Percentiles rank a stretch among this genome's conserved stretches.
phyloP scores from a whole-genome alignment of 2,329 filamentous ascomycete species.

The Ambrosiella beaveri region DNA sequence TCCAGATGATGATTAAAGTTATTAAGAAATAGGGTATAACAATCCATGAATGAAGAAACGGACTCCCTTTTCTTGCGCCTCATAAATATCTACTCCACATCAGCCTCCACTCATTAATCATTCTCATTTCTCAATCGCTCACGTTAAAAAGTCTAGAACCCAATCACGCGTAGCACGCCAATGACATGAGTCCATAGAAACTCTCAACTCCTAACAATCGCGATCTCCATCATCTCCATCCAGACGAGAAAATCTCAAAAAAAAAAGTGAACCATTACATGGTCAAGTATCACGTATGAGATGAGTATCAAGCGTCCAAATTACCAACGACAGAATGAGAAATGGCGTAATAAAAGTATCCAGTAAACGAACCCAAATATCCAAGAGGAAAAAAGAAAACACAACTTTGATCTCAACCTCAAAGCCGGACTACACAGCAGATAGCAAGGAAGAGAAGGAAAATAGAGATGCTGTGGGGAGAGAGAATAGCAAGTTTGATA shows the following conservation, averaged over 20 bases:
- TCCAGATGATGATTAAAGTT: background rate
- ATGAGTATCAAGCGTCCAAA: background rate
- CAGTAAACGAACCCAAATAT: background rate
- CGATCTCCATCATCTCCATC: background rate
- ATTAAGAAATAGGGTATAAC: constrained; percentile 8
- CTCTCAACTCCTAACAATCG: background rate
- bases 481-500: background rate
- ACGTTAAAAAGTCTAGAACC: background rate
- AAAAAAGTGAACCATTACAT: background rate
- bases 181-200: background rate
- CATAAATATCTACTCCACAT: background rate
- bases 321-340: constrained; percentile 3
- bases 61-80: background rate
- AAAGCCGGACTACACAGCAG: constrained; percentile 5
- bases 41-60: constrained; percentile 4
- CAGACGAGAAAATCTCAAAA: background rate
- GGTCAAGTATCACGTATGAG: background rate
- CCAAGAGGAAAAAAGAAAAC: background rate
- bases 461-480: constrained; percentile 1
- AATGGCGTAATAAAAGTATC: constrained; percentile 10
- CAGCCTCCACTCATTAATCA: background rate
- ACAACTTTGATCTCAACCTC: constrained; percentile 1
- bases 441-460: constrained; percentile 2
- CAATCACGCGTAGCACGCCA: background rate
- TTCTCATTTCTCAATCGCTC: background rate